phyloP scores from a whole-genome alignment of 495 filamentous ascomycete genomes.

The Podospora appendiculata region DNA sequence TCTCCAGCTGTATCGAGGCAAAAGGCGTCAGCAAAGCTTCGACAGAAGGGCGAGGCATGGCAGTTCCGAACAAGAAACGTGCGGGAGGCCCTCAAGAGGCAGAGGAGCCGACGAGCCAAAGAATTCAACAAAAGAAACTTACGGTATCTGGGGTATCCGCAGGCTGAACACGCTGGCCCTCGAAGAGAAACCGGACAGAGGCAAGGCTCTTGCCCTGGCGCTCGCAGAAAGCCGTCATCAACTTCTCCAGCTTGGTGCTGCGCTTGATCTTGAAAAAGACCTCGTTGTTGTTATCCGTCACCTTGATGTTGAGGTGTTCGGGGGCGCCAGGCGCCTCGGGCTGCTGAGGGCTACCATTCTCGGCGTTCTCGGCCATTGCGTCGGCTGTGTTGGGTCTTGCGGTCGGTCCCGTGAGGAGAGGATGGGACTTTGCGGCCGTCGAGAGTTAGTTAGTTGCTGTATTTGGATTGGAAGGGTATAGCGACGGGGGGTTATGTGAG shows the following conservation, averaged over 20 bases:
- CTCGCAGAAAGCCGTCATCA: constrained; percentile 99
- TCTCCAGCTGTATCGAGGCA: constrained; percentile 63
- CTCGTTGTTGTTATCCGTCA: constrained; percentile 99
- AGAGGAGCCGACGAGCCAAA: too few species aligned
- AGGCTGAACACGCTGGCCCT: constrained; percentile 82
- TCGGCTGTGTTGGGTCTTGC: constrained; percentile 6
- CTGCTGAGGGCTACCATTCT: constrained; percentile 51
- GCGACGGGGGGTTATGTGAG: neutral
- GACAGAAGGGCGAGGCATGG: neutral
- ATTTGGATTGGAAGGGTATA: neutral
- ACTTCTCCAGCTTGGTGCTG: constrained; percentile 87
- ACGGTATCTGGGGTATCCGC: constrained; percentile 89
- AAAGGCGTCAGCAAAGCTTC: constrained; percentile 3
- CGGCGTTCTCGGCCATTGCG: constrained; percentile 48
- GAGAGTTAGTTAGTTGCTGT: neutral
- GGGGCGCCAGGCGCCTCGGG: constrained; percentile 30
- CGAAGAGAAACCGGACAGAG: constrained; percentile 93
- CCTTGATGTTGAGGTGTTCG: constrained; percentile 98
- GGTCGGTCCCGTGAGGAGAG: neutral
- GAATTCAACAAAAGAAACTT: constrained; percentile 30
- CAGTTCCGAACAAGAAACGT: too few species aligned
- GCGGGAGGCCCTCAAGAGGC: too few species aligned
- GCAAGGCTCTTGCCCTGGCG: constrained; percentile 78
- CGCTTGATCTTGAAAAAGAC: constrained; percentile 99
- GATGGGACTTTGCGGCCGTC: neutral